phyloP scores from a whole-genome alignment of 1,139 yeast genomes.

The Protomyces gravidus region DNA sequence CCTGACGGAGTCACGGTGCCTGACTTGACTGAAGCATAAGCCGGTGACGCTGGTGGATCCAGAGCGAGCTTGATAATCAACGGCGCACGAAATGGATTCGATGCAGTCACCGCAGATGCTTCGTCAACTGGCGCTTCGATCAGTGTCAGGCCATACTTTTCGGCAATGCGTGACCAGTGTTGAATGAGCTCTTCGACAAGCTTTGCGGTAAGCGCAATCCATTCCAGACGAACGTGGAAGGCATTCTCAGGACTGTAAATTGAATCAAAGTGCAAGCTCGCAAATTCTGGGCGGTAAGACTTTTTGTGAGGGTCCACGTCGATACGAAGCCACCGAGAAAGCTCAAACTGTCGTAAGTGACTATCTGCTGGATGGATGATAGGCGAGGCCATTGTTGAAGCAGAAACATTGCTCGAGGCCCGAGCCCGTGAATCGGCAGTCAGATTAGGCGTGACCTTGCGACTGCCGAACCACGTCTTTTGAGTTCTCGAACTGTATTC shows the following conservation, averaged over 20 bases:
- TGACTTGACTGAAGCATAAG: background rate
- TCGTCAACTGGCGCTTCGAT: conserved; percentile 96
- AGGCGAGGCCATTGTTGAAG: conserved; percentile 7
- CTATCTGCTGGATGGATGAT: background rate
- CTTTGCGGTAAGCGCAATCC: conserved; percentile 87
- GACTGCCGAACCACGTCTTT: conserved; percentile 29
- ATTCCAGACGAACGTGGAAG: conserved; percentile 82
- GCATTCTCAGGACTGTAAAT: conserved; percentile 78
- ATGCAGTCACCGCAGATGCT: conserved; percentile 65
- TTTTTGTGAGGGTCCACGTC: conserved; percentile 71
- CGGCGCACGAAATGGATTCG: conserved; percentile 85
- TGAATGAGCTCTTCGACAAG: conserved; percentile 83
- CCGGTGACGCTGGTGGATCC: conserved; percentile 54
- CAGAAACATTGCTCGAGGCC: conserved; percentile 13
- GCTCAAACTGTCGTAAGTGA: conserved; percentile 5
- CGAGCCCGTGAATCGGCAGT: conserved; percentile 3
- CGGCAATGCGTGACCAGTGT: conserved; percentile 77
- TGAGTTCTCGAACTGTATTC: conserved; percentile 46
- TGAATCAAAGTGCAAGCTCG: conserved; percentile 81
- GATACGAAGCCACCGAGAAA: conserved; percentile 57
- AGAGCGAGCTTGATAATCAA: conserved; percentile 61
- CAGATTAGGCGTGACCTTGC: conserved; percentile 25
- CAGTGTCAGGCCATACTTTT: conserved; percentile 74
- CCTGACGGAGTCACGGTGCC: background rate
- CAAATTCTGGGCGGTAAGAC: conserved; percentile 71